Percentiles rank a stretch among this genome's conserved stretches.
phyloP scores from a whole-genome alignment of 345 rosid genomes.

The Microcos paniculata region DNA sequence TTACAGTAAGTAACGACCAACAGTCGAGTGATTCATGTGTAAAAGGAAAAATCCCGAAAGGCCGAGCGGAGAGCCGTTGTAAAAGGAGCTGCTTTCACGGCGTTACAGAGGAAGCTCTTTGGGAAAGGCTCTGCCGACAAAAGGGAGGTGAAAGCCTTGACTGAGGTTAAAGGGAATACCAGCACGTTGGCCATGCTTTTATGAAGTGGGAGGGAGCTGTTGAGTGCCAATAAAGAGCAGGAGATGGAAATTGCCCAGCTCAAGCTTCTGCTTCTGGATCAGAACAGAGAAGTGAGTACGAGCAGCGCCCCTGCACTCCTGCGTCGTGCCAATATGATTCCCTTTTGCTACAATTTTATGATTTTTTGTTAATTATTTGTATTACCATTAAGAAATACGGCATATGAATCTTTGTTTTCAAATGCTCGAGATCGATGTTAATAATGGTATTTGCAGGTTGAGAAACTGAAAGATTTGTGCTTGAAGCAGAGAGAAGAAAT shows the following conservation, averaged over 20 bases:
- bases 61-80: not conserved
- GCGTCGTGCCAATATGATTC: not conserved
- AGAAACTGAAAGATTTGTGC: constrained; percentile 89
- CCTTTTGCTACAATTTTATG: too few species aligned
- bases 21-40: not conserved
- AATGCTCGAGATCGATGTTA: not conserved
- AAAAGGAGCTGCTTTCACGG: constrained; percentile 42
- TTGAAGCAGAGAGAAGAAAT: constrained; percentile 90
- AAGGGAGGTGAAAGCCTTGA: constrained; percentile 61
- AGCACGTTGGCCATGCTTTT: constrained; percentile 90
- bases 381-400: not conserved
- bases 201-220: constrained; percentile 86
- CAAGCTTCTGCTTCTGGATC: constrained; percentile 51
- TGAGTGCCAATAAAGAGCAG: constrained; percentile 65
- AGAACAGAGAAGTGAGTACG: constrained; percentile 63
- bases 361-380: not conserved
- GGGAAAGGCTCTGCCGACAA: constrained; percentile 44
- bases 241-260: constrained; percentile 59
- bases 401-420: too few species aligned
- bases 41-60: not conserved
- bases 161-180: constrained; percentile 69
- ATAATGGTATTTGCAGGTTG: constrained; percentile 52
- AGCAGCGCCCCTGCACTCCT: not conserved
- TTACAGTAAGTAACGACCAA: not conserved
- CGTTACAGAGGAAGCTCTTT: constrained; percentile 77